Percentiles rank a stretch among this genome's conserved stretches.
Conservation (phyloP, 192 early-diverging fungal species). For the Gryganskiella cystojenkinii region DNA sequence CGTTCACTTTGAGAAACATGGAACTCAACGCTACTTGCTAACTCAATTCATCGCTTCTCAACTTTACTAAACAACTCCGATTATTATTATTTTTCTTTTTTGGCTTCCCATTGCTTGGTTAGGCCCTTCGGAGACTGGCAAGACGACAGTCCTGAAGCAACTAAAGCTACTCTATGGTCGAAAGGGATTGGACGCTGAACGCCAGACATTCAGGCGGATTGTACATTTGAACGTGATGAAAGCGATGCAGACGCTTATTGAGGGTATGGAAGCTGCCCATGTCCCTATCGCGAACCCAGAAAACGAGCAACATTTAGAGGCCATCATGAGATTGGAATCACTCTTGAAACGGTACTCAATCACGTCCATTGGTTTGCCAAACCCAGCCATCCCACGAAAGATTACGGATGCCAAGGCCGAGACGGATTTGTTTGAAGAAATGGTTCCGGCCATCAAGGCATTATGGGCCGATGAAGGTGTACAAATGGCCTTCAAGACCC, state of each 20-base stretch:
- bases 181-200: constrained; percentile 52
- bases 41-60: too few relatives aligned
- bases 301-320: constrained; percentile 47
- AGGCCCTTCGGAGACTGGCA: constrained; percentile 74
- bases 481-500: constrained; percentile 35
- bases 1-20: too few relatives aligned
- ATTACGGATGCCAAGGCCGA: constrained; percentile 54
- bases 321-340: constrained; percentile 27
- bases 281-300: constrained; percentile 35
- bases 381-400: constrained; percentile 37
- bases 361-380: constrained; percentile 13
- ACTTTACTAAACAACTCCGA: too few relatives aligned
- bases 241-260: constrained; percentile 52
- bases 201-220: constrained; percentile 51
- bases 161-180: constrained; percentile 48
- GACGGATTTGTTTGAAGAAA: constrained; percentile 46
- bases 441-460: constrained; percentile 54
- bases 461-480: constrained; percentile 57
- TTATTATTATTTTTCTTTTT: too few relatives aligned
- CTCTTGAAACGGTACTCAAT: constrained; percentile 53
- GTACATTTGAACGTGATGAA: constrained; percentile 58
- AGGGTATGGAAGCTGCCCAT: constrained; percentile 31
- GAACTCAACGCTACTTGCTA: too few relatives aligned
- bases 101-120: too few relatives aligned
- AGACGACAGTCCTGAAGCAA: constrained; percentile 65